A percentile compares a stretch with the other conserved stretches of the same genome.
Evolutionary conservation across 2,329 filamentous ascomycete species (phyloP).

Genomic region (Botrytis cinerea): DNA sequence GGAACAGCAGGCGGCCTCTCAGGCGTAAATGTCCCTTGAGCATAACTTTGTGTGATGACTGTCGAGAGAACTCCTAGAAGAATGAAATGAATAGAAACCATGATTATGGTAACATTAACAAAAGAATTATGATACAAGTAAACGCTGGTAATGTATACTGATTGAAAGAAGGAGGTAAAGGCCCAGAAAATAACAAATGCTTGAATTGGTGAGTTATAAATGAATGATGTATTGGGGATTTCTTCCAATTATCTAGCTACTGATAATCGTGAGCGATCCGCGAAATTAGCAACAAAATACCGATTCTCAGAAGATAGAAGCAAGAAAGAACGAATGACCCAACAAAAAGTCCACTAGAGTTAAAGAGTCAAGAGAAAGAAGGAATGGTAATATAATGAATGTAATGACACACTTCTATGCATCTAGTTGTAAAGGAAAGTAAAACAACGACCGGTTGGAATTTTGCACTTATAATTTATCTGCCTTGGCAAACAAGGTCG

Average conservation of each 20-base stretch:
- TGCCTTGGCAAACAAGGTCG: background rate
- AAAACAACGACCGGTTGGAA: background rate
- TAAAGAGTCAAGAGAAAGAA: background rate
- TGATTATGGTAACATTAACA: background rate
- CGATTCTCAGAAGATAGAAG: too few relatives aligned
- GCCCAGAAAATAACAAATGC: too few relatives aligned
- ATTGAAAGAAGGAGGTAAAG: background rate
- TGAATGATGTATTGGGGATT: background rate
- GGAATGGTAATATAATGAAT: background rate
- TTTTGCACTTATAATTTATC: background rate
- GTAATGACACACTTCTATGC: background rate
- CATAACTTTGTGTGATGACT: background rate
- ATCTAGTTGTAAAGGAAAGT: background rate
- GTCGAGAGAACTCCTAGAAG: background rate
- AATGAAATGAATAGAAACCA: background rate
- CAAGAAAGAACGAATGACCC: background rate
- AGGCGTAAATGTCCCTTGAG: slow-evolving; percentile 59
- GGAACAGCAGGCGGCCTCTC: slow-evolving; percentile 68
- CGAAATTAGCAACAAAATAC: background rate
- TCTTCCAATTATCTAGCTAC: background rate
- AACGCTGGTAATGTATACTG: background rate
- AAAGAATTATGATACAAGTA: background rate
- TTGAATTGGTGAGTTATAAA: background rate
- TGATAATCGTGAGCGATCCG: background rate
- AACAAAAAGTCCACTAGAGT: background rate